Evolutionary conservation across 129 eudicot species (phyloP).

Genomic region (Artemisia annua): DNA sequence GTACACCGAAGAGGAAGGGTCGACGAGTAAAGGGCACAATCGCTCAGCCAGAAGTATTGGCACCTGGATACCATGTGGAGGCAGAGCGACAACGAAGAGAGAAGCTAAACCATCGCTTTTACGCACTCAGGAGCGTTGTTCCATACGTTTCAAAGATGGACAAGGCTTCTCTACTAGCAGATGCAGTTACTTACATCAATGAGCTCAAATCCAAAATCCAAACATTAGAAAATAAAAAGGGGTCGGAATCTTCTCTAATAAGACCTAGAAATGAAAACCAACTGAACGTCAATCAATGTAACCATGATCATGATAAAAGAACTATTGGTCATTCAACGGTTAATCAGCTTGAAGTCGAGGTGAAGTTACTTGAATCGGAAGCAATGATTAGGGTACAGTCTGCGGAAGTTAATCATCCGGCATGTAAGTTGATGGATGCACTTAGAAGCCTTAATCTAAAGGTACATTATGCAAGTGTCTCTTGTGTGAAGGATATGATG

Average conservation of each 20-base stretch:
- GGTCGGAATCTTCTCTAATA: too few relatives aligned
- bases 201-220: conserved; percentile 41
- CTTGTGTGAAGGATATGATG: too few relatives aligned
- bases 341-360: conserved; percentile 29
- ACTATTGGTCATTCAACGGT: too few relatives aligned
- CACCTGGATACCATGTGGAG: conserved; percentile 30
- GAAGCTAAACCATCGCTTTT: conserved; percentile 49
- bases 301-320: too few relatives aligned
- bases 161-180: conserved; percentile 47
- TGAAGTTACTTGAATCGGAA: conserved; percentile 37
- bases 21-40: not conserved
- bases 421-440: conserved; percentile 42
- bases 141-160: conserved; percentile 54
- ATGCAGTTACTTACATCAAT: conserved; percentile 49
- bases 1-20: conserved; percentile 17
- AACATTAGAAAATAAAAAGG: conserved; percentile 7
- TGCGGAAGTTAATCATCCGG: conserved; percentile 34
- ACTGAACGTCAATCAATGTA: too few relatives aligned
- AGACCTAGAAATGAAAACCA: too few relatives aligned
- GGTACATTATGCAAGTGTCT: too few relatives aligned
- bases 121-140: conserved; percentile 45
- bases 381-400: conserved; percentile 44
- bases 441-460: conserved; percentile 18
- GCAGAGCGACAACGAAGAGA: conserved; percentile 53
- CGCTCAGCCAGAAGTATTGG: not conserved